Evolutionary conservation across 495 filamentous ascomycete genomes (phyloP), one percentile per base, ranked within the genome.

Genomic region (Glonium stellatum): DNA sequence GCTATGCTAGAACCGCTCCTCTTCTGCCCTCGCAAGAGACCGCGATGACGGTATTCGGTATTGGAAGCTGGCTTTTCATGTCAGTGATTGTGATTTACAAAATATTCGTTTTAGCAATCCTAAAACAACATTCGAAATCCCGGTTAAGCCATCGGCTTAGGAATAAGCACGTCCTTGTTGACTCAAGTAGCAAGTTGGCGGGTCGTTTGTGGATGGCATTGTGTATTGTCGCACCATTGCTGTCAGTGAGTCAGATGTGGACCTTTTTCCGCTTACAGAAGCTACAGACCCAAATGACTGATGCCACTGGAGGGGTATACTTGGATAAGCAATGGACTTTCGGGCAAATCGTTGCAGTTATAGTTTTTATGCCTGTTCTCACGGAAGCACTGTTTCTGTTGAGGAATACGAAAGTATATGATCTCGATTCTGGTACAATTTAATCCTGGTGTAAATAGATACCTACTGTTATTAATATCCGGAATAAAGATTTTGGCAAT

Each of bases 311-410:
- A 9, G 58, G 58, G 31, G 46, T 56, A 8, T 68, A 71, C 47
- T 11, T 55, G 13, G 71, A 67, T 44, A 67, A 64, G 36, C 60
- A 70, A 37, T 74, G 69, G 71, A 70, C 69, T 9, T 74, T 74
- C 63, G 73, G 72, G 19, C 73, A 75, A 52, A 66, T 75, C 23
- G 69, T 70, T 21, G 65, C 71, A 8, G 62, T 71, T 15, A 66
- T 70, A 19, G 46, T 74, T 0, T 74, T 74, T 64, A 61, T 60
- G 25, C 71, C 73, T 13, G 68, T 75, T 8, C 44, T 58, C 11
- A 64, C 68, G 6, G 71, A 75, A 37, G 49, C n/a, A n/a, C n/a
- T n/a, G n/a, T n/a, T n/a, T n/a, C n/a, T n/a, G n/a, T n/a, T n/a
- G n/a, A n/a, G n/a, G n/a, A n/a, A n/a, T n/a, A n/a, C n/a, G n/a